These are phyloP conservation scores for Candida gigantensis DNA, from an alignment of 1,139 yeast genomes.

Conservation along the genomic window DNA sequence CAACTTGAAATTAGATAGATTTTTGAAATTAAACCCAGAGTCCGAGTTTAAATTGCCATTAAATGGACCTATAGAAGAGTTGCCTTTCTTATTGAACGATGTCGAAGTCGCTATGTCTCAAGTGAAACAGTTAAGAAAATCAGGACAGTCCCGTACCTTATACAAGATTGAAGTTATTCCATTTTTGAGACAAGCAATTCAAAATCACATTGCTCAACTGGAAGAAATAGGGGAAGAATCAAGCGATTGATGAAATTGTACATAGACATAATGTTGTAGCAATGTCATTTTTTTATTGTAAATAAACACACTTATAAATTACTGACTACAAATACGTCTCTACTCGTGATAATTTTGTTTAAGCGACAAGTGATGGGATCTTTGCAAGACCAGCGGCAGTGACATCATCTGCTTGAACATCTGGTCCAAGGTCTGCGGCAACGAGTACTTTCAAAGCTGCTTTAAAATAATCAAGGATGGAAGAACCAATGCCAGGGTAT, in stretches of 20 bases:
- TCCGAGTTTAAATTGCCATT: slow-evolving; percentile 30
- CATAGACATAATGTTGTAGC: neutral
- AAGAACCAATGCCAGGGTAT: slow-evolving; percentile 18
- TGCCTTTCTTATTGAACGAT: slow-evolving; percentile 45
- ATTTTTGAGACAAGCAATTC: slow-evolving; percentile 39
- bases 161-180: slow-evolving; percentile 46
- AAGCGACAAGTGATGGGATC: neutral
- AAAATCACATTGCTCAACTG: slow-evolving; percentile 19
- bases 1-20: slow-evolving; percentile 55
- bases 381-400: neutral
- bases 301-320: neutral
- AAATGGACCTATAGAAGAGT: slow-evolving; percentile 42
- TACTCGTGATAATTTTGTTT: too few species aligned
- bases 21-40: slow-evolving; percentile 22
- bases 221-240: slow-evolving; percentile 8
- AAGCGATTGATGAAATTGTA: neutral
- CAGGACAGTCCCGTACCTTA: slow-evolving; percentile 28
- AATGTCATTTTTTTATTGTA: slow-evolving; percentile 3
- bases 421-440: slow-evolving; percentile 8
- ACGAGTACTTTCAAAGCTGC: slow-evolving; percentile 3
- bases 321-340: neutral
- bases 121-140: slow-evolving; percentile 44
- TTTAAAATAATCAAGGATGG: slow-evolving; percentile 8
- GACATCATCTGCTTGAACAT: slow-evolving; percentile 3
- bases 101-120: slow-evolving; percentile 57